Evolutionary conservation across 148 eudicot genomes (phyloP).

Genomic region (Talinum fruticosum): DNA sequence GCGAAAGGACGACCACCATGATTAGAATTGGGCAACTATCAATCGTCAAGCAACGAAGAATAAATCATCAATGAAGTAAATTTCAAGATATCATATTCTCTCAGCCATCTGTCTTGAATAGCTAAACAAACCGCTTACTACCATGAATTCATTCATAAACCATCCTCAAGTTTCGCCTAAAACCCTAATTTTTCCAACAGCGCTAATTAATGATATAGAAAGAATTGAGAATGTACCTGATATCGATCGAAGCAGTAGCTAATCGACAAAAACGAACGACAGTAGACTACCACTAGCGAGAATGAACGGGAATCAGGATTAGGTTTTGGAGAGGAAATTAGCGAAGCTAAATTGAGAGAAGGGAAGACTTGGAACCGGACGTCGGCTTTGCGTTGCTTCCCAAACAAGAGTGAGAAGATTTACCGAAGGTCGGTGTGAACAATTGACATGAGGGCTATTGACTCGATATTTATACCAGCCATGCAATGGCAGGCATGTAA

Average conservation of each 20-base stretch:
- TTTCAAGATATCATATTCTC: background rate
- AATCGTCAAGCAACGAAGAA: background rate
- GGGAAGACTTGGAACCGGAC: background rate
- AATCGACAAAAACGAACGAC: background rate
- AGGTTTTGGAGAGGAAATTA: constrained; percentile 10
- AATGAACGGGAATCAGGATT: constrained; percentile 19
- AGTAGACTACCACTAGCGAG: background rate
- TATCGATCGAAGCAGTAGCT: background rate
- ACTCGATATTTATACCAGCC: background rate
- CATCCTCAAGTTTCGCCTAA: too few species aligned
- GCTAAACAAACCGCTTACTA: background rate
- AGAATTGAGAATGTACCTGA: constrained; percentile 20
- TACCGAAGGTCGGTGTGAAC: too few species aligned
- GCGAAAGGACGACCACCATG: too few species aligned
- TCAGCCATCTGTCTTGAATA: background rate
- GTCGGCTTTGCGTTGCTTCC: background rate
- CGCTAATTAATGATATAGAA: background rate
- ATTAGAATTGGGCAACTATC: background rate
- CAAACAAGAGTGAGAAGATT: background rate
- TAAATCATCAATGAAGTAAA: background rate
- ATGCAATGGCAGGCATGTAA: too few species aligned
- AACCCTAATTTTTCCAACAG: background rate
- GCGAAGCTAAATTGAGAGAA: background rate
- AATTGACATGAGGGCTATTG: background rate
- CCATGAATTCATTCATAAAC: background rate